These are phyloP conservation scores for Cubamyces sp. DNA, from an alignment of 768 basidiomycete genomes.

Conservation along the genomic window DNA sequence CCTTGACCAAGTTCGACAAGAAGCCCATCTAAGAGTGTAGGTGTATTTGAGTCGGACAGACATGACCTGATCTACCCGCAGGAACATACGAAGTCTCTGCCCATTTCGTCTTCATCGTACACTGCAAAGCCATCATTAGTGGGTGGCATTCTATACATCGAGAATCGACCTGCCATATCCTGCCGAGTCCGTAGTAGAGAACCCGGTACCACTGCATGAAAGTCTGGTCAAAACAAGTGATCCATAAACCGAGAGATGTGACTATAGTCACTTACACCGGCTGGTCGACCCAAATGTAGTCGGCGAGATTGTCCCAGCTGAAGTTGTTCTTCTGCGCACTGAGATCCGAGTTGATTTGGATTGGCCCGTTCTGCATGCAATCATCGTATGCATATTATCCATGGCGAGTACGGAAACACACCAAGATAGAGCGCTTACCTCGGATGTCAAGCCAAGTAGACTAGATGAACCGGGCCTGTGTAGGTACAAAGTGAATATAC, in stretches of 20 bases:
- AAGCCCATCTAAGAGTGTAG: constrained; percentile 73
- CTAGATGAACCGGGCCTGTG: constrained; percentile 70
- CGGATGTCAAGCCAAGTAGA: constrained; percentile 62
- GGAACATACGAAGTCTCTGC: constrained; percentile 47
- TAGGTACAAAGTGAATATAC: not conserved
- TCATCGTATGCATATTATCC: not conserved
- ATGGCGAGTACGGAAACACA: not conserved
- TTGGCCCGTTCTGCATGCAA: constrained; percentile 65
- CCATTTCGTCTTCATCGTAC: constrained; percentile 65
- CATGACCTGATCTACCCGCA: too few species aligned
- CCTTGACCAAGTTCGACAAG: constrained; percentile 68
- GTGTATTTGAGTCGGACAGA: not conserved
- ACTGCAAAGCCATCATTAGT: constrained; percentile 14
- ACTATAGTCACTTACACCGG: constrained; percentile 49
- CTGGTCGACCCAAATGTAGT: constrained; percentile 76
- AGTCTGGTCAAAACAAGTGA: too few species aligned
- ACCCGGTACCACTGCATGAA: constrained; percentile 62
- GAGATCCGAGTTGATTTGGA: constrained; percentile 55
- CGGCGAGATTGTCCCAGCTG: constrained; percentile 64
- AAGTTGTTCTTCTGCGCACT: constrained; percentile 50
- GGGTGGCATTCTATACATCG: not conserved
- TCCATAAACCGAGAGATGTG: too few species aligned
- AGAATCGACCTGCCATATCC: constrained; percentile 49
- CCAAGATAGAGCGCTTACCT: constrained; percentile 36
- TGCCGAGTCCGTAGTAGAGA: constrained; percentile 60